phyloP scores from a whole-genome alignment of 2,329 filamentous ascomycete species.

The Fusarium austroafricanum region DNA sequence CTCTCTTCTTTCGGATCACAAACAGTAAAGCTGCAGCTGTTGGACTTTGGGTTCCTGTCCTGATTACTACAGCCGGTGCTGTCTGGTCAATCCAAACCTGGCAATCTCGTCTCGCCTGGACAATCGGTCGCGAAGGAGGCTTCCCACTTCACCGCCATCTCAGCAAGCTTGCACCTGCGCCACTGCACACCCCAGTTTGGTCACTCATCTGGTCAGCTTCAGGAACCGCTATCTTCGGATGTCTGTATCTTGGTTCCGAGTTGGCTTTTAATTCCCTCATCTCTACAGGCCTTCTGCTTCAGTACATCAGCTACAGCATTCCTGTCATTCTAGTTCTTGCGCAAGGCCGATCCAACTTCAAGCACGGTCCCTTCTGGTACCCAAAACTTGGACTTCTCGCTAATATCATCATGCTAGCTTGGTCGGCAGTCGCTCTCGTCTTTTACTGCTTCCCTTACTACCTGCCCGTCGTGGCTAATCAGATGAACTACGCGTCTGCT shows the following conservation, averaged over 20 bases:
- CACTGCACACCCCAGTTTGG: constrained; percentile 3
- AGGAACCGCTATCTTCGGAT: constrained; percentile 1
- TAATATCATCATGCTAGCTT: constrained; percentile 2
- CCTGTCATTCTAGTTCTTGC: neutral
- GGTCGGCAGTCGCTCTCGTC: neutral
- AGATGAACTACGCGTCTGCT: constrained; percentile 12
- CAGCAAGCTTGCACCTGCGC: constrained; percentile 7
- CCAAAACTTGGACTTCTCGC: neutral
- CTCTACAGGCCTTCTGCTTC: neutral
- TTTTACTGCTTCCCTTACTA: constrained; percentile 19
- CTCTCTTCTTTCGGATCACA: constrained; percentile 7
- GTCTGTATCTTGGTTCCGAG: constrained; percentile 6
- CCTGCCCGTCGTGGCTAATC: neutral
- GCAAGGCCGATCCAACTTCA: neutral
- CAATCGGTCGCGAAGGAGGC: constrained; percentile 1
- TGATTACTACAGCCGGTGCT: neutral
- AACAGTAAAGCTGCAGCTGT: constrained; percentile 1
- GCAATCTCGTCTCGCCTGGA: constrained; percentile 8
- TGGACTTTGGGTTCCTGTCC: constrained; percentile 4
- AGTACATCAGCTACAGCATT: constrained; percentile 13
- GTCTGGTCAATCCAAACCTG: constrained; percentile 16
- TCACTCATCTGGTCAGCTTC: constrained; percentile 2
- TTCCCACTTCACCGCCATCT: constrained; percentile 6
- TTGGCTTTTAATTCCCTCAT: constrained; percentile 12
- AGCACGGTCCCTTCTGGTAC: constrained; percentile 12